These are phyloP conservation scores for Drechslerella dactyloides DNA, from an alignment of 2,329 filamentous ascomycete species.

Conservation along the genomic window DNA sequence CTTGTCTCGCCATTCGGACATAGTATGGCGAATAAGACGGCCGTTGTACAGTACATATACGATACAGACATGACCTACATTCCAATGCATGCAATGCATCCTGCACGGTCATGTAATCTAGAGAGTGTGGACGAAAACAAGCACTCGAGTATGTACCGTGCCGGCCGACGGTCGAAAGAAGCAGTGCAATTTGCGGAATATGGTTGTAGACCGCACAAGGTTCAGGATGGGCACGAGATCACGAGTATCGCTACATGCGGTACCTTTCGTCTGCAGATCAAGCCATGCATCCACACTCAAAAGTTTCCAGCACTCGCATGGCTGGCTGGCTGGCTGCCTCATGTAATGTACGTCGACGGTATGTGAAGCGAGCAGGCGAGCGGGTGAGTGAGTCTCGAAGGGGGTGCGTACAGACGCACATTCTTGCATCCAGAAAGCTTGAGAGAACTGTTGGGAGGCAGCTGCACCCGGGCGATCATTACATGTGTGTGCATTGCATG, in stretches of 20 bases:
- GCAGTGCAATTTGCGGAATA: background rate
- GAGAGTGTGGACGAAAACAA: no score
- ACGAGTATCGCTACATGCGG: background rate
- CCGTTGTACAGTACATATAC: no score
- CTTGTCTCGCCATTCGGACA: no score
- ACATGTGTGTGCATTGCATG: background rate
- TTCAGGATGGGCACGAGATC: background rate
- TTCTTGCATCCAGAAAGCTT: no score
- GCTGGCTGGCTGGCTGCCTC: background rate
- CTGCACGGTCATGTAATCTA: background rate
- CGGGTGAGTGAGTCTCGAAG: background rate
- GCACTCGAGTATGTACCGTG: no score
- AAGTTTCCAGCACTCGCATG: background rate
- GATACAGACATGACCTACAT: background rate
- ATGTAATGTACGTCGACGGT: background rate
- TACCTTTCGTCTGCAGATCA: background rate
- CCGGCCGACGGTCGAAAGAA: background rate
- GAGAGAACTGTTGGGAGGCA: background rate
- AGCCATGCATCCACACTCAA: background rate
- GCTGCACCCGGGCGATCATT: slow-evolving; percentile 1
- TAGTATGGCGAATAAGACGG: no score
- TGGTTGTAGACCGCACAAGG: background rate
- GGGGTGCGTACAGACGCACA: no score
- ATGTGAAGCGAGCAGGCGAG: background rate
- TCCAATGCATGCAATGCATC: slow-evolving; percentile 3